Evolutionary conservation across 768 basidiomycete species (phyloP).

Genomic region (Suillus ampliporus): DNA sequence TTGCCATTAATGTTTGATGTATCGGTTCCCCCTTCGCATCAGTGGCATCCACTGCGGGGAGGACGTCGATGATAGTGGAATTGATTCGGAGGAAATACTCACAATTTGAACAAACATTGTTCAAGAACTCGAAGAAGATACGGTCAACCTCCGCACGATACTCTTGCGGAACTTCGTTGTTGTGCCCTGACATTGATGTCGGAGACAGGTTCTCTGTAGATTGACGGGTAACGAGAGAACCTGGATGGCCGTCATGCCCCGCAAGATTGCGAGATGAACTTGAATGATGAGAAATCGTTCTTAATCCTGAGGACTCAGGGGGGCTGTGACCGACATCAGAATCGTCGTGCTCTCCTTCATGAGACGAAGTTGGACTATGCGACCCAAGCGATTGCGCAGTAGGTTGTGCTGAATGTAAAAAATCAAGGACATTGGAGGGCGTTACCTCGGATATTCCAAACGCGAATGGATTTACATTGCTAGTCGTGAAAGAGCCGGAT

Average conservation of each 20-base stretch:
- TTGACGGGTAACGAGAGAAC: slow-evolving; percentile 19
- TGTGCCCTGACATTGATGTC: slow-evolving; percentile 35
- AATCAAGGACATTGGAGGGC: slow-evolving; percentile 35
- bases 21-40: slow-evolving; percentile 97
- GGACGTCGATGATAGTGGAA: slow-evolving; percentile 22
- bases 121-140: slow-evolving; percentile 91
- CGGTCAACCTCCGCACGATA: slow-evolving; percentile 83
- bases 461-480: slow-evolving; percentile 45
- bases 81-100: slow-evolving; percentile 40
- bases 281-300: slow-evolving; percentile 28
- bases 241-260: slow-evolving; percentile 22
- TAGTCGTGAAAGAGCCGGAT: slow-evolving; percentile 59
- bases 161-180: slow-evolving; percentile 78
- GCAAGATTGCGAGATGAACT: slow-evolving; percentile 25
- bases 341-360: slow-evolving; percentile 58
- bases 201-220: slow-evolving; percentile 33
- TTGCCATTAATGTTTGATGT: slow-evolving; percentile 98
- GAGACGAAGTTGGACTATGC: slow-evolving; percentile 42
- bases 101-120: slow-evolving; percentile 89
- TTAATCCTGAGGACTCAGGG: slow-evolving; percentile 35
- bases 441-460: slow-evolving; percentile 41
- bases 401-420: slow-evolving; percentile 29
- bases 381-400: slow-evolving; percentile 17
- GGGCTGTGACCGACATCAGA: slow-evolving; percentile 47
- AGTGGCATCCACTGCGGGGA: slow-evolving; percentile 79